These are phyloP conservation scores for Pulicaria dysenterica DNA, from an alignment of 129 eudicot species.

Conservation along the genomic window DNA sequence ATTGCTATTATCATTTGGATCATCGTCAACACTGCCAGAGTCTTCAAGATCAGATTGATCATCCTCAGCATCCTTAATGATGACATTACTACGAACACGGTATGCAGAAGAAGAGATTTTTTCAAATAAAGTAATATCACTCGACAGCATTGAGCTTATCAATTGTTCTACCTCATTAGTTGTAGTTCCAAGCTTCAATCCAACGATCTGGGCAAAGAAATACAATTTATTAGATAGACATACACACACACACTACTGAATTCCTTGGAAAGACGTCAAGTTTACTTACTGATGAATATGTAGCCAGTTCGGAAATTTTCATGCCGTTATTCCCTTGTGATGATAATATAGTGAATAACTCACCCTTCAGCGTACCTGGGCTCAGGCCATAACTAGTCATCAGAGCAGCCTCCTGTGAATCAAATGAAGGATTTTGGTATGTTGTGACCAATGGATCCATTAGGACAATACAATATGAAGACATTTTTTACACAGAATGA, in stretches of 20 bases:
- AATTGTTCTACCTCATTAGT: slow-evolving; percentile 49
- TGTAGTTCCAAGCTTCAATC: slow-evolving; percentile 62
- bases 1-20: slow-evolving; percentile 44
- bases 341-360: slow-evolving; percentile 60
- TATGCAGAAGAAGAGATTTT: slow-evolving; percentile 74
- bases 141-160: slow-evolving; percentile 70
- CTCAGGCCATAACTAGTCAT: slow-evolving; percentile 75
- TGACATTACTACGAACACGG: slow-evolving; percentile 64
- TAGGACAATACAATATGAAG: no score
- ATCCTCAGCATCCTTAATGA: slow-evolving; percentile 50
- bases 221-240: slow-evolving; percentile 23
- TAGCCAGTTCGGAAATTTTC: slow-evolving; percentile 75
- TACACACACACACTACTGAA: neutral
- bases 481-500: neutral
- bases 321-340: slow-evolving; percentile 69
- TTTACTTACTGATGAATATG: slow-evolving; percentile 63
- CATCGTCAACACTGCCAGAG: slow-evolving; percentile 77
- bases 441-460: neutral
- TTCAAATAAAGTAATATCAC: slow-evolving; percentile 91
- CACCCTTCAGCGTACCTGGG: slow-evolving; percentile 89
- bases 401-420: slow-evolving; percentile 59
- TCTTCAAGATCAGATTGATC: slow-evolving; percentile 70
- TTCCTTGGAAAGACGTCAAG: neutral
- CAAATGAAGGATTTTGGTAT: slow-evolving; percentile 13
- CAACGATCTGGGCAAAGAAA: slow-evolving; percentile 57